phyloP scores from a whole-genome alignment of 2,329 filamentous ascomycete species.

The Colletotrichum nymphaeae region DNA sequence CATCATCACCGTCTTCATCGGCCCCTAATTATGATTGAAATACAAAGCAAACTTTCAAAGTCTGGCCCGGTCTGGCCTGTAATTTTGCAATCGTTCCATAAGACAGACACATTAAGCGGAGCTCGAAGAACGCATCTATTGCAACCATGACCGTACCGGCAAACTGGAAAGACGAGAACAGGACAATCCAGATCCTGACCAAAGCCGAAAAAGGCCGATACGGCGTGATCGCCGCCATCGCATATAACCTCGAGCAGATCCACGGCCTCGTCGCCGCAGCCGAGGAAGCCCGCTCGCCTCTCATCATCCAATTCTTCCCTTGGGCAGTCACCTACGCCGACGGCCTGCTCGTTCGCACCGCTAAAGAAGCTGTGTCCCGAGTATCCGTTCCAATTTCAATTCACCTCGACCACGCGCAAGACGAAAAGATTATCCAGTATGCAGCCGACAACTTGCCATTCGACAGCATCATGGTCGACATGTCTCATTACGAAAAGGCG shows the following conservation, averaged over 20 bases:
- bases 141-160: conserved; percentile 1
- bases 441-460: conserved; percentile 69
- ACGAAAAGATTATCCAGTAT: conserved; percentile 65
- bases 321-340: conserved; percentile 75
- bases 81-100: too few relatives aligned
- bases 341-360: conserved; percentile 62
- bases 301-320: conserved; percentile 78
- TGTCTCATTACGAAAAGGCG: conserved; percentile 77
- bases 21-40: background rate
- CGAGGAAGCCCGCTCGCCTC: conserved; percentile 72
- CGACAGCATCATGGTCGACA: conserved; percentile 82
- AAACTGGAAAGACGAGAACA: conserved; percentile 13
- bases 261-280: conserved; percentile 75
- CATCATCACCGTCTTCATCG: background rate
- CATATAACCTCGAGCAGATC: conserved; percentile 76
- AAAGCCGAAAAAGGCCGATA: conserved; percentile 47
- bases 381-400: conserved; percentile 70
- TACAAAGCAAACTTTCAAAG: too few relatives aligned
- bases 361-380: conserved; percentile 62
- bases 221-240: conserved; percentile 63
- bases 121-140: conserved; percentile 45
- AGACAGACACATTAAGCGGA: background rate
- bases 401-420: conserved; percentile 76
- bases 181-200: conserved; percentile 10
- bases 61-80: too few relatives aligned